Conservation (phyloP, 495 filamentous ascomycete species). For the Aspergillus egyptiacus region DNA sequence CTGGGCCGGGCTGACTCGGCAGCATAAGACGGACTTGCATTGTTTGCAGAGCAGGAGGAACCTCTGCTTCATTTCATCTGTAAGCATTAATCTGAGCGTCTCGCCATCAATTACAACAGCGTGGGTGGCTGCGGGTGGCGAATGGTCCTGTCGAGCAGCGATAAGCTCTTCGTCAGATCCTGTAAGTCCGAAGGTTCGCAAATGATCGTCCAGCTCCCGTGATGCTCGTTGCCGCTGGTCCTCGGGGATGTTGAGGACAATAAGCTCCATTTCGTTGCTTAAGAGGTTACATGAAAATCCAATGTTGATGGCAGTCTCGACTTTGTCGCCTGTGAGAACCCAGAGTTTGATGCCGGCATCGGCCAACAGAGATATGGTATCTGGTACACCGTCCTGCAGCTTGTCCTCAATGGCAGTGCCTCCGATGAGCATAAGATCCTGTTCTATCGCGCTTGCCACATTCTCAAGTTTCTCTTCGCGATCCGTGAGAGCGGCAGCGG, state of each 20-base stretch:
- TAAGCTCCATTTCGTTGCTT: constrained; percentile 95
- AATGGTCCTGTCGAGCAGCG: constrained; percentile 71
- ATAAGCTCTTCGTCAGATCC: constrained; percentile 84
- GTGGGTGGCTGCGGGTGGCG: constrained; percentile 79
- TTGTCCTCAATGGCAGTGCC: constrained; percentile 98
- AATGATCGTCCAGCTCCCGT: constrained; percentile 63
- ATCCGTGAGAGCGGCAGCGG: constrained; percentile 74
- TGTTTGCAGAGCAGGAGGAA: constrained; percentile 96
- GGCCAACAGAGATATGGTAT: constrained; percentile 88
- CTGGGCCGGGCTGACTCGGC: constrained; percentile 92
- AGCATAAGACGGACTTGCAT: constrained; percentile 95
- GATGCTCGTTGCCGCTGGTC: constrained; percentile 59
- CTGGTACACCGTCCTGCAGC: constrained; percentile 94
- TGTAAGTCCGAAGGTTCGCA: constrained; percentile 69
- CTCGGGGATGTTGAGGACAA: constrained; percentile 81
- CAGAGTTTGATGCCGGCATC: constrained; percentile 98
- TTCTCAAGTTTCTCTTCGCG: constrained; percentile 92
- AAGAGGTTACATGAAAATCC: constrained; percentile 98
- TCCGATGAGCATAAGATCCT: constrained; percentile 80
- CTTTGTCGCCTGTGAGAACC: constrained; percentile 98
- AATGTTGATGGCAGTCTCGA: constrained; percentile 99
- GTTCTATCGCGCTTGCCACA: constrained; percentile 85
- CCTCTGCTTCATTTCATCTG: constrained; percentile 75
- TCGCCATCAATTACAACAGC: constrained; percentile 98
- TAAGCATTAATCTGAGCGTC: constrained; percentile 81